phyloP scores from a whole-genome alignment of 2,329 filamentous ascomycete genomes.

The Sporothrix protearum region DNA sequence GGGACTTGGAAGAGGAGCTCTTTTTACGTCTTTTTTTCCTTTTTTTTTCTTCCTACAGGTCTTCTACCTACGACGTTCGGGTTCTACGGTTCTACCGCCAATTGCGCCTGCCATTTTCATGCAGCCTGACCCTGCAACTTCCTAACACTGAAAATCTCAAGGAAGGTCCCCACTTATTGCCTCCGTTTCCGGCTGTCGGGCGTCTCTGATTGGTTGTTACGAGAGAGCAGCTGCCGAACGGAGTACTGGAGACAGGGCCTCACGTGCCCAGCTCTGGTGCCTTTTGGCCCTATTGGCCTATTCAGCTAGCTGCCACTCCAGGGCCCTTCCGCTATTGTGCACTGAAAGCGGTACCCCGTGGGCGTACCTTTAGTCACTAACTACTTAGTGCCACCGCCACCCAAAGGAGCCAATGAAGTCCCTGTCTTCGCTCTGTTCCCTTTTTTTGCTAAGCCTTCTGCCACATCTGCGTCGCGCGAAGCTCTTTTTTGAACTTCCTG shows the following conservation, averaged over 20 bases:
- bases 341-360: background rate
- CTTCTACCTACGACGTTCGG: slow-evolving; percentile 4
- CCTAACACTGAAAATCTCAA: slow-evolving; percentile 10
- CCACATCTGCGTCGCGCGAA: slow-evolving; percentile 9
- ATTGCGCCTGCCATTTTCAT: slow-evolving; percentile 11
- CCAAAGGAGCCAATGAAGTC: background rate
- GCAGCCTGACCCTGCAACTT: background rate
- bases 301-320: no score
- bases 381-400: slow-evolving; percentile 18
- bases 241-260: background rate
- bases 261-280: slow-evolving; percentile 11
- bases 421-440: background rate
- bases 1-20: background rate
- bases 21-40: slow-evolving; percentile 14
- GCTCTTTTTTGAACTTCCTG: background rate
- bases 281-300: no score
- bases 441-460: slow-evolving; percentile 5
- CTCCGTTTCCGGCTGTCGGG: slow-evolving; percentile 11
- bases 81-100: slow-evolving; percentile 19
- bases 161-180: background rate
- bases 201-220: background rate
- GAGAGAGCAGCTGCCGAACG: background rate
- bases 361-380: background rate
- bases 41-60: background rate
- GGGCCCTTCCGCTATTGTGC: background rate